Evolutionary conservation across 129 eudicot species (phyloP).

Genomic region (Tagetes erecta): DNA sequence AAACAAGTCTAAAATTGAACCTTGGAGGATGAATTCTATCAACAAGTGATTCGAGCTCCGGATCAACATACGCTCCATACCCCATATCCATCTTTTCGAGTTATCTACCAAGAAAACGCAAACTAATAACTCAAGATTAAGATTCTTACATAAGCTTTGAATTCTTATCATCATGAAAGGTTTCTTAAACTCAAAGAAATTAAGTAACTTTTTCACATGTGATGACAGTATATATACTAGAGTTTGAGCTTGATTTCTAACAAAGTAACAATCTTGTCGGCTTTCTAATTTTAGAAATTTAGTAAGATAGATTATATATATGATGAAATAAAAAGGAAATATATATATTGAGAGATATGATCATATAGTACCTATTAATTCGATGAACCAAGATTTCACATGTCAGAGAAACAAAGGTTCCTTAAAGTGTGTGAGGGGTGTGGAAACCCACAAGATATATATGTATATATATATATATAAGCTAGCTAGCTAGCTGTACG

Average conservation of each 20-base stretch:
- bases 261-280: not conserved
- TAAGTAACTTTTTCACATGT: conserved; percentile 14
- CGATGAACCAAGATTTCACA: conserved; percentile 13
- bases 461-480: not conserved
- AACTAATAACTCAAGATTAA: not conserved
- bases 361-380: no score
- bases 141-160: not conserved
- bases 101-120: conserved; percentile 5
- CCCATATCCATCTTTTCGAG: conserved; percentile 55
- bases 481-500: not conserved
- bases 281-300: not conserved
- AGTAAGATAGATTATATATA: no score
- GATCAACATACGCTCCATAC: conserved; percentile 60
- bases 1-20: conserved; percentile 29
- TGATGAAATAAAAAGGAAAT: no score
- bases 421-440: conserved; percentile 22
- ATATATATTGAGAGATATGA: no score
- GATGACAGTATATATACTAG: not conserved
- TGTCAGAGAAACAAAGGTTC: conserved; percentile 6
- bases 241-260: not conserved
- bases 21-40: conserved; percentile 84
- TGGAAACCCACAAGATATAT: conserved; percentile 20
- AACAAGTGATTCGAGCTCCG: conserved; percentile 57
- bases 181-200: conserved; percentile 14
- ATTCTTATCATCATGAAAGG: not conserved